These are phyloP conservation scores for Leccinum longicurvipes DNA, from an alignment of 768 basidiomycete genomes.

Conservation along the genomic window DNA sequence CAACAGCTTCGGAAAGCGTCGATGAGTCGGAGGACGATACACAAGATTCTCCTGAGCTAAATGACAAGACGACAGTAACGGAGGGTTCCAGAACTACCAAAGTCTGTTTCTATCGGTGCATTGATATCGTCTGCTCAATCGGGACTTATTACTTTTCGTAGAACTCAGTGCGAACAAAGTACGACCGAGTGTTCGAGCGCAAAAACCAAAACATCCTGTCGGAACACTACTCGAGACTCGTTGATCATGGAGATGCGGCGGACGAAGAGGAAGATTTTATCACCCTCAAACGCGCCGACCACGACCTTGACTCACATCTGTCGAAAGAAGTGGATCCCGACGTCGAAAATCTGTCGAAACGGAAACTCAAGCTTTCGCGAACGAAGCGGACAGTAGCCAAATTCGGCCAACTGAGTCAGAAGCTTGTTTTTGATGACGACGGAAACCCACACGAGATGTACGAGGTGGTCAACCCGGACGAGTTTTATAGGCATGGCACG, in stretches of 20 bases:
- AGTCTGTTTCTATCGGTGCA: conserved; percentile 30
- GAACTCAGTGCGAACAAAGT: conserved; percentile 76
- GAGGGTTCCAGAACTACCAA: conserved; percentile 34
- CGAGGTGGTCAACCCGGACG: conserved; percentile 75
- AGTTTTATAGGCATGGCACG: conserved; percentile 63
- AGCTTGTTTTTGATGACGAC: conserved; percentile 88
- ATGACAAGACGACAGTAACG: background rate
- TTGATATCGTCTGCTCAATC: background rate
- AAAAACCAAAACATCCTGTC: conserved; percentile 94
- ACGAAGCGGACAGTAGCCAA: conserved; percentile 73
- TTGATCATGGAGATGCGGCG: conserved; percentile 58
- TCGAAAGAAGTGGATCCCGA: conserved; percentile 34
- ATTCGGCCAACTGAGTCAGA: conserved; percentile 56
- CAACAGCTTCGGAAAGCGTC: conserved; percentile 16
- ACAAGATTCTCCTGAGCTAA: background rate
- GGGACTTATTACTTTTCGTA: conserved; percentile 10
- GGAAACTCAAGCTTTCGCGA: conserved; percentile 71
- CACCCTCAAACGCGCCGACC: conserved; percentile 88
- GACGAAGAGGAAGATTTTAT: conserved; percentile 80
- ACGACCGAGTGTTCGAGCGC: conserved; percentile 96
- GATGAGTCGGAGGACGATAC: conserved; percentile 28
- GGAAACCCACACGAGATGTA: conserved; percentile 80
- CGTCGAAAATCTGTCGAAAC: conserved; percentile 69
- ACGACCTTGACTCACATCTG: conserved; percentile 64
- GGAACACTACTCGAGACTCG: conserved; percentile 83